Evolutionary conservation across 129 eudicot species (phyloP).

Genomic region (Centaurea solstitialis): DNA sequence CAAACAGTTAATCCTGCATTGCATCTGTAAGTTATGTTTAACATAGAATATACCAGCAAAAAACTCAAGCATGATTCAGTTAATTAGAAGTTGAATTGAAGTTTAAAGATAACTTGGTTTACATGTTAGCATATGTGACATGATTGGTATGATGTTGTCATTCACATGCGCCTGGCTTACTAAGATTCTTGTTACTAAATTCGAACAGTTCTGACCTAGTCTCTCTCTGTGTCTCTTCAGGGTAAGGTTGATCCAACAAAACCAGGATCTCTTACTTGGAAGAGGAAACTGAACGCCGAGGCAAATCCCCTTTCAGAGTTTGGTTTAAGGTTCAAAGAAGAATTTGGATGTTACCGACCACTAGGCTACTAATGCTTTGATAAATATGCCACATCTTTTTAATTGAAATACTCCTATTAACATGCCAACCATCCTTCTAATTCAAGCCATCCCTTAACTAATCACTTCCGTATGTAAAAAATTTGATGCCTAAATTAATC

Average conservation of each 20-base stretch:
- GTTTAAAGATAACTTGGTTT: slow-evolving; percentile 5
- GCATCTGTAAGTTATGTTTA: neutral
- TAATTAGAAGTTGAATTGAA: neutral
- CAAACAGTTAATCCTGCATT: slow-evolving; percentile 19
- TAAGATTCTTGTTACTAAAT: neutral
- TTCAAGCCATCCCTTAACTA: neutral
- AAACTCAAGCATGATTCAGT: slow-evolving; percentile 2
- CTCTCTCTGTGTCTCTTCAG: slow-evolving; percentile 33
- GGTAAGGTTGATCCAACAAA: slow-evolving; percentile 57
- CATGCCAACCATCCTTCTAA: too few species aligned
- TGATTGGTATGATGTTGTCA: slow-evolving; percentile 6
- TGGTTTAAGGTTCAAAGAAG: slow-evolving; percentile 51
- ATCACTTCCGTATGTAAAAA: neutral
- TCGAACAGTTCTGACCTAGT: neutral
- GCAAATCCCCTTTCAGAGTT: slow-evolving; percentile 47
- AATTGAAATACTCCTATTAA: too few species aligned
- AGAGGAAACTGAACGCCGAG: slow-evolving; percentile 52
- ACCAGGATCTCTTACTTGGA: slow-evolving; percentile 75
- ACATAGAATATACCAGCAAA: neutral
- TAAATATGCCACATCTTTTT: too few species aligned
- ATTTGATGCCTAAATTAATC: neutral
- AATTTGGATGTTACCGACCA: too few species aligned
- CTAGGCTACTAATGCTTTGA: too few species aligned
- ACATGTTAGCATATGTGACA: neutral
- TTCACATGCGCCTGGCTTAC: neutral